Conservation (phyloP, 352 stramenopile species). For the Phytophthora pinifolia region DNA sequence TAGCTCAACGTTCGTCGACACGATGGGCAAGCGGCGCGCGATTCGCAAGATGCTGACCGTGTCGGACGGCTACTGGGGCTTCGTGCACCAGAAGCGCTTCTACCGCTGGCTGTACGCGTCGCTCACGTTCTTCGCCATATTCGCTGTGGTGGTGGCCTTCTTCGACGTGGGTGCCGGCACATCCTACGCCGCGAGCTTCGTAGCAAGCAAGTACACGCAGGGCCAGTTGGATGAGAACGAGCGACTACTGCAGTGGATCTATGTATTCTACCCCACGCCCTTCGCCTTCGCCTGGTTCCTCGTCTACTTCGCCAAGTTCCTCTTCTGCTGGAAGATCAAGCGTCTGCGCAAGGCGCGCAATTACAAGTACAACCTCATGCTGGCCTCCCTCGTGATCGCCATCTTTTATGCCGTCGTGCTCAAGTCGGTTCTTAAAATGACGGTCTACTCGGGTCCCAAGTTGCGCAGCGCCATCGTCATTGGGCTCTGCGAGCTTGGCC, state of each 20-base stretch:
- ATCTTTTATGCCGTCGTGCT: slow-evolving; percentile 59
- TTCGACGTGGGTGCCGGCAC: slow-evolving; percentile 69
- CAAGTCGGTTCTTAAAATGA: slow-evolving; percentile 59
- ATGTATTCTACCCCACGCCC: slow-evolving; percentile 74
- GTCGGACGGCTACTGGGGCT: slow-evolving; percentile 78
- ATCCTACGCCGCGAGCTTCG: slow-evolving; percentile 45
- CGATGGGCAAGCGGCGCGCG: slow-evolving; percentile 64
- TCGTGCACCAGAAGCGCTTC: slow-evolving; percentile 75
- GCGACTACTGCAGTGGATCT: slow-evolving; percentile 71
- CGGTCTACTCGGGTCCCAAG: slow-evolving; percentile 56
- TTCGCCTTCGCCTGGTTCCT: slow-evolving; percentile 67
- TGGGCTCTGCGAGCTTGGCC: slow-evolving; percentile 59
- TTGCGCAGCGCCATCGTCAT: slow-evolving; percentile 62
- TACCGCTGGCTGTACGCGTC: slow-evolving; percentile 71
- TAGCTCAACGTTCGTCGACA: neutral
- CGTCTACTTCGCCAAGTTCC: slow-evolving; percentile 83
- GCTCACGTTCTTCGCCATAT: slow-evolving; percentile 76
- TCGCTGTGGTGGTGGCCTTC: slow-evolving; percentile 74
- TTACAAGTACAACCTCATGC: slow-evolving; percentile 85
- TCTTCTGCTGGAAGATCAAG: slow-evolving; percentile 79
- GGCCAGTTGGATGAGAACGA: slow-evolving; percentile 72
- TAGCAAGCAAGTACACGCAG: slow-evolving; percentile 52
- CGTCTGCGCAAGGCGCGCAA: slow-evolving; percentile 72
- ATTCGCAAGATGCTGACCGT: slow-evolving; percentile 71
- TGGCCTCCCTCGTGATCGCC: slow-evolving; percentile 53